Evolutionary conservation across 495 filamentous ascomycete genomes (phyloP), one percentile per base, ranked within the genome.

Genomic region (Apodospora peruviana): DNA sequence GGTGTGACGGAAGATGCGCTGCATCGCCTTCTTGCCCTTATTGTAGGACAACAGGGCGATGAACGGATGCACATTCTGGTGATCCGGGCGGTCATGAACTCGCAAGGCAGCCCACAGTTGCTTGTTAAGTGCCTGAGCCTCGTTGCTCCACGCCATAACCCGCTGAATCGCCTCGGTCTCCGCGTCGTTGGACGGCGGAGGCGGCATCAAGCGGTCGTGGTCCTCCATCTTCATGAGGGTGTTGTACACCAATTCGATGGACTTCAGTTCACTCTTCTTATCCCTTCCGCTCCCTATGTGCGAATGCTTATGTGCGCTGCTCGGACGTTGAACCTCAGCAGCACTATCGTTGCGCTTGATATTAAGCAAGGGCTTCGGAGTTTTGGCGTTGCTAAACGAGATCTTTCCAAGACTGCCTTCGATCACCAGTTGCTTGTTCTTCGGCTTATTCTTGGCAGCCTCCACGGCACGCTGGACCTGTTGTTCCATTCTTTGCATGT

Each of bases 391-490:
- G 72, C 91, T 95, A 73, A 97, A 99, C 0, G 90, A 90, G 27
- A 99, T 99, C 70, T 99, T 99, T 47, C 93, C 93, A 50, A 99
- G 65, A 56, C 90, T 96, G n/a, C 93, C 93, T 64, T 97, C 93
- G 40, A 99, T 90, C 17, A 96, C 89, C n/a, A 99, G 76, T 60
- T 95, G 90, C 67, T 95, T 96, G 61, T 91, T 95, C 73, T 99
- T 99, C 4, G 93, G 93, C 68, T 95, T 91, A 35, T 84, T 83
- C 66, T 97, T 97, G 27, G 94, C 94, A 2, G 93, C 94, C 56
- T 97, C 93, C 0, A 99, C 94, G 4, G 93, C 93, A 27, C 93
- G 85, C 61, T 95, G 90, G 19, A 99, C 93, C 63, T 99, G 93
- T 60, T 97, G 94, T 66, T 99, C 90, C 93, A 99, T 99, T 21